These are phyloP conservation scores for Prillingera fragicola DNA, from an alignment of 1,284 basidiomycete species.

Conservation along the genomic window DNA sequence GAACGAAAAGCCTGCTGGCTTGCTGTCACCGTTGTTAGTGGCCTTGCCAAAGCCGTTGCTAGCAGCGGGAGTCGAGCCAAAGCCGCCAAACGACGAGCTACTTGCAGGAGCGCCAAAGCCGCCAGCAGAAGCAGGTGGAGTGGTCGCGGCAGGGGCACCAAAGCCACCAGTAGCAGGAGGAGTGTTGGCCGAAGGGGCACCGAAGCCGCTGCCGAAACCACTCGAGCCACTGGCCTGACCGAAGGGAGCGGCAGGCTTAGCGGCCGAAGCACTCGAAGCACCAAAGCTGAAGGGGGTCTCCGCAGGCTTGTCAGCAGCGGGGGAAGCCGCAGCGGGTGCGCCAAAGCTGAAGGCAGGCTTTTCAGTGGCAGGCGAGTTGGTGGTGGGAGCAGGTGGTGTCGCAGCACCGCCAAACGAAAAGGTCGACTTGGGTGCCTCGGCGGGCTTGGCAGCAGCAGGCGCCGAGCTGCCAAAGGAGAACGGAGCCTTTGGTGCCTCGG, in stretches of 20 bases:
- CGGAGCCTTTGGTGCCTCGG: constrained; percentile 12
- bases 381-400: neutral
- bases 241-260: constrained; percentile 17
- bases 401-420: constrained; percentile 14
- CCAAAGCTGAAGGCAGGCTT: constrained; percentile 24
- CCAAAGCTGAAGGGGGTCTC: constrained; percentile 18
- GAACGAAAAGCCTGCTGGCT: constrained; percentile 6
- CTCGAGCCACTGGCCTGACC: no score
- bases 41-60: neutral
- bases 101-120: constrained; percentile 9
- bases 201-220: no score
- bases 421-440: constrained; percentile 10
- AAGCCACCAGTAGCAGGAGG: constrained; percentile 7
- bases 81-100: constrained; percentile 1
- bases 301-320: constrained; percentile 7
- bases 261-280: constrained; percentile 6
- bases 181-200: constrained; percentile 4
- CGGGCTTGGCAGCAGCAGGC: constrained; percentile 6
- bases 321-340: constrained; percentile 5
- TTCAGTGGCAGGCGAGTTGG: neutral
- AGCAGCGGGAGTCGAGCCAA: neutral
- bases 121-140: constrained; percentile 9
- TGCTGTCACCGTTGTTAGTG: neutral
- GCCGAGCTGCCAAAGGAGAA: constrained; percentile 24
- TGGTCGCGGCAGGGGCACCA: constrained; percentile 5